Evolutionary conservation across 139 green algal species (phyloP).

Genomic region (Yamagishiella unicocca): DNA sequence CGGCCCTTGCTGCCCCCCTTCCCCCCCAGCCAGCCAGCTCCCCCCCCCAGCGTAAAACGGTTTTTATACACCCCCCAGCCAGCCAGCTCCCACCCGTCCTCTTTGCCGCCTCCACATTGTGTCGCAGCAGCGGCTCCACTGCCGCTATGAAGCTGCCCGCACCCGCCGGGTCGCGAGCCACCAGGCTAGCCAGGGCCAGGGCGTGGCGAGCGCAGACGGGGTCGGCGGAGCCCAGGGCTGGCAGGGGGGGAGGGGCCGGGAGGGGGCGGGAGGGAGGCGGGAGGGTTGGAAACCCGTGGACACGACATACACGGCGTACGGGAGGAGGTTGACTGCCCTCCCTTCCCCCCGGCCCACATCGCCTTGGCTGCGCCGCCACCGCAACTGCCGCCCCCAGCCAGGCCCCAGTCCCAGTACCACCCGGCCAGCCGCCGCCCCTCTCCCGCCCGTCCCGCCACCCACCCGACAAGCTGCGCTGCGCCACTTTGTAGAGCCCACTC

Average conservation of each 20-base stretch:
- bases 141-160: conserved; percentile 43
- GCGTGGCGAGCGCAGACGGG: conserved; percentile 78
- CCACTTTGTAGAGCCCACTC: conserved; percentile 49
- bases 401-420: no score
- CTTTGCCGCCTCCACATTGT: conserved; percentile 59
- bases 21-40: neutral
- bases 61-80: no score
- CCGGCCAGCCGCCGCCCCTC: no score
- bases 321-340: no score
- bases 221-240: conserved; percentile 71
- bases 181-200: conserved; percentile 72
- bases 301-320: no score
- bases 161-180: conserved; percentile 56
- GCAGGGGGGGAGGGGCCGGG: no score
- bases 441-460: neutral
- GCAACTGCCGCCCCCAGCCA: no score
- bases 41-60: no score
- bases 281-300: neutral
- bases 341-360: no score
- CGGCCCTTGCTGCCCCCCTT: neutral
- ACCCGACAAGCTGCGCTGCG: conserved; percentile 50
- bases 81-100: conserved; percentile 58
- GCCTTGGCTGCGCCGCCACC: no score
- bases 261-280: no score
- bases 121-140: conserved; percentile 57